Evolutionary conservation across 768 basidiomycete species (phyloP).

Genomic region (Lactarius trivialis): DNA sequence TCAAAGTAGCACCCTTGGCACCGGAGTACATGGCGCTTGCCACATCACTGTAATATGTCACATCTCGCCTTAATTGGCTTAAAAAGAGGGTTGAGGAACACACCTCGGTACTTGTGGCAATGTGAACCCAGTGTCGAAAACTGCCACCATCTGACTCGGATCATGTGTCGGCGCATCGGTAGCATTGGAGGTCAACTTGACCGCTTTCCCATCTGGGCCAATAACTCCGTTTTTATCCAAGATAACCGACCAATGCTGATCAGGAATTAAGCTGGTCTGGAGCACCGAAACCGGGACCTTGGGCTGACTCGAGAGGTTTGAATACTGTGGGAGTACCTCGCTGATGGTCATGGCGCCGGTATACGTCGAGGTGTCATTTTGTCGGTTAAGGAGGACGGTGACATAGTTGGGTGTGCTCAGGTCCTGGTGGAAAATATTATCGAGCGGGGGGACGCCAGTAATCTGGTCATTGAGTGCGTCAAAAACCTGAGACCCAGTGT

Average conservation of each 20-base stretch:
- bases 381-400: conserved; percentile 56
- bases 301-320: conserved; percentile 43
- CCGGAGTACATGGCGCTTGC: conserved; percentile 55
- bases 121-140: conserved; percentile 67
- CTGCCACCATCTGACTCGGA: conserved; percentile 47
- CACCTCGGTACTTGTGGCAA: conserved; percentile 54
- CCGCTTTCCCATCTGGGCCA: conserved; percentile 52
- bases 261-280: conserved; percentile 40
- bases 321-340: conserved; percentile 45
- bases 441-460: conserved; percentile 49
- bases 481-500: conserved; percentile 43
- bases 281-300: conserved; percentile 41
- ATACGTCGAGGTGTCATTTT: conserved; percentile 45
- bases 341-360: conserved; percentile 61
- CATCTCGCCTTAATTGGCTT: background rate
- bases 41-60: conserved; percentile 33
- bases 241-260: conserved; percentile 60
- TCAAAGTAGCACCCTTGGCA: conserved; percentile 45
- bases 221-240: conserved; percentile 56
- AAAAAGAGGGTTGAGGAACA: background rate
- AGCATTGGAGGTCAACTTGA: conserved; percentile 36
- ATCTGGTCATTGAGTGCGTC: conserved; percentile 27
- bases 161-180: conserved; percentile 68
- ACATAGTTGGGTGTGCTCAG: conserved; percentile 50
- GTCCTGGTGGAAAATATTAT: conserved; percentile 58